A percentile compares a stretch with the other conserved stretches of the same genome.
These are phyloP conservation scores for Chaetoscypha palmicola DNA, from an alignment of 2,329 filamentous ascomycete species.

Conservation along the genomic window DNA sequence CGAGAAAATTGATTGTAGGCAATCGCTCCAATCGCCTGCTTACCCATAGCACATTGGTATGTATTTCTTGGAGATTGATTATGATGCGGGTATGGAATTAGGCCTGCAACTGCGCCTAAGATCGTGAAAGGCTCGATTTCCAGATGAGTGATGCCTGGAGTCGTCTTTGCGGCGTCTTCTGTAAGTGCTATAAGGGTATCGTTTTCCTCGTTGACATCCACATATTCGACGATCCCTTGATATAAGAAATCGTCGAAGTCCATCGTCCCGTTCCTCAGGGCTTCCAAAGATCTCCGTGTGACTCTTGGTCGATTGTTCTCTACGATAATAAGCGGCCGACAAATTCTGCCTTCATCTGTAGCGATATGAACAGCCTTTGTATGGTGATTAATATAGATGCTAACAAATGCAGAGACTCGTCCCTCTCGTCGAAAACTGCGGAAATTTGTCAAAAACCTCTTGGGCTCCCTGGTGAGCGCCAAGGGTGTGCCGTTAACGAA, in stretches of 20 bases:
- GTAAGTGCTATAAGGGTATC: slow-evolving; percentile 89
- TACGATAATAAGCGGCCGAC: slow-evolving; percentile 90
- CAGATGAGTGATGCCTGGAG: slow-evolving; percentile 69
- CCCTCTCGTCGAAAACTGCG: slow-evolving; percentile 81
- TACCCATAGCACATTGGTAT: slow-evolving; percentile 99
- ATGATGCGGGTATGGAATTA: slow-evolving; percentile 97
- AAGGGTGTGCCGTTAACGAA: slow-evolving; percentile 94
- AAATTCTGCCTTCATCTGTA: slow-evolving; percentile 94
- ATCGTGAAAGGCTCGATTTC: slow-evolving; percentile 98
- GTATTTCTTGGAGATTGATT: slow-evolving; percentile 98
- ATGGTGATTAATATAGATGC: slow-evolving; percentile 91
- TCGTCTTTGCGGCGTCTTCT: slow-evolving; percentile 73
- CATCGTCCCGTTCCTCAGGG: slow-evolving; percentile 74
- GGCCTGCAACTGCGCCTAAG: slow-evolving; percentile 85
- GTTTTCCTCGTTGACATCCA: slow-evolving; percentile 98
- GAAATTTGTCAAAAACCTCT: slow-evolving; percentile 78
- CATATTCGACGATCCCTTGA: slow-evolving; percentile 85
- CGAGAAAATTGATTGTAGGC: slow-evolving; percentile 97
- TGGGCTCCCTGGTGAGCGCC: slow-evolving; percentile 78
- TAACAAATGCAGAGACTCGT: slow-evolving; percentile 91
- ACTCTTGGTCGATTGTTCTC: slow-evolving; percentile 81
- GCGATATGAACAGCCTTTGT: slow-evolving; percentile 90
- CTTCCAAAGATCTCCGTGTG: slow-evolving; percentile 67
- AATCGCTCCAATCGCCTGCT: slow-evolving; percentile 97
- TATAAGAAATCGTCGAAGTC: slow-evolving; percentile 92